These are phyloP conservation scores for Pisolithus marmoratus DNA, from an alignment of 768 basidiomycete species.

Conservation along the genomic window DNA sequence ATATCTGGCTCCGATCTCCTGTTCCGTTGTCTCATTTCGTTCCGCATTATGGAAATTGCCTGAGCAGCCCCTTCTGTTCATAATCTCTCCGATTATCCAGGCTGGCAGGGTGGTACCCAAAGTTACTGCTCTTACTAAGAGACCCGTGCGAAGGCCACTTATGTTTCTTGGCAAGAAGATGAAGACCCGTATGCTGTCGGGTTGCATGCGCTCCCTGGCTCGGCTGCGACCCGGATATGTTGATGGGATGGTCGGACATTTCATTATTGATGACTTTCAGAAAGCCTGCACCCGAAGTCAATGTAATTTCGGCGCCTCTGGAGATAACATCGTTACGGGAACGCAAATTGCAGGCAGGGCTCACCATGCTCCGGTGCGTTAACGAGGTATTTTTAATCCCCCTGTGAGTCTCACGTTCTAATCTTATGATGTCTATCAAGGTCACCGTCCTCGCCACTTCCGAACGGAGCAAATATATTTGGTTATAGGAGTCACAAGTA, in stretches of 20 bases:
- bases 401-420: background rate
- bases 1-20: slow-evolving; percentile 49
- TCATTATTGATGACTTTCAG: slow-evolving; percentile 60
- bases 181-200: slow-evolving; percentile 59
- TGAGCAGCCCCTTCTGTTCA: slow-evolving; percentile 72
- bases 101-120: slow-evolving; percentile 31
- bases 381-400: slow-evolving; percentile 56
- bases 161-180: slow-evolving; percentile 62
- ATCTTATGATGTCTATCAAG: slow-evolving; percentile 31
- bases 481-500: slow-evolving; percentile 73
- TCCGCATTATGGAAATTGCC: slow-evolving; percentile 71
- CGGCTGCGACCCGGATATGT: slow-evolving; percentile 41
- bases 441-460: slow-evolving; percentile 74
- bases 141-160: slow-evolving; percentile 41
- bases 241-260: slow-evolving; percentile 55
- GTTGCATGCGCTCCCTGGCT: slow-evolving; percentile 20
- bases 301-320: slow-evolving; percentile 44
- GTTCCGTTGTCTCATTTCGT: too few species aligned
- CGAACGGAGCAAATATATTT: slow-evolving; percentile 56
- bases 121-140: slow-evolving; percentile 64
- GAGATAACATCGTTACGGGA: slow-evolving; percentile 62
- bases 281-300: slow-evolving; percentile 34
- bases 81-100: slow-evolving; percentile 42
- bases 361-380: slow-evolving; percentile 67
- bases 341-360: slow-evolving; percentile 66